Evolutionary conservation across 176 grass and related monocot species (phyloP), one percentile per base, ranked within the genome.

Genomic region (Saccharum officinarum): DNA sequence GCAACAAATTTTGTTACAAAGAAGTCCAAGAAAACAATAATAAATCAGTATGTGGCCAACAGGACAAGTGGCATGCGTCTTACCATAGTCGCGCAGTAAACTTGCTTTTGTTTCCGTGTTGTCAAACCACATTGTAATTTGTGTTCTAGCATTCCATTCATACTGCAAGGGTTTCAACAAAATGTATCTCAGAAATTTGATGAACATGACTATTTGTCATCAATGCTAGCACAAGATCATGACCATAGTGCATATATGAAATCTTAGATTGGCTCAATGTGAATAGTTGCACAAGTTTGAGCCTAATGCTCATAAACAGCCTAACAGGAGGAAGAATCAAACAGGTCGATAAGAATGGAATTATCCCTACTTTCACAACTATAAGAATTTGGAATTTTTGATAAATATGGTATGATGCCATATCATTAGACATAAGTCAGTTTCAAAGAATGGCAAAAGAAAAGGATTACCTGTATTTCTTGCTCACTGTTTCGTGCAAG

Each of bases 81-180:
- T 72, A 97, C 92, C 92, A n/a, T 97, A 94, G 45, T 97, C 94
- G 4, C 73, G 94, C 18, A 97, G 75, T 20, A 94, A 67, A 85
- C 94, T 97, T 87, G 94, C 94, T 90, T 90, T 81, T 44, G 87
- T 88, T 13, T 92, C 73, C 0, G 90, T 92, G 64, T 94, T 97
- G 84, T 97, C 94, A 73, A 94, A 97, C 94, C 94, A 97, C 92
- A 97, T 92, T 33, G 94, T 97, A 69, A 97, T 87, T 82, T 97
- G 92, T 68, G 92, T 97, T 85, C 94, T 90, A 41, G 94, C 92
- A 90, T 97, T 97, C 94, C 94, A 97, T 82, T 97, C 94, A 80
- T 92, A 94, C 92, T 97, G 90, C 90, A 97, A 13, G 0, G 6
- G 31, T 64, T 67, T 76, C 49, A 79, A 49, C 63, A 15, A 64